These are phyloP conservation scores for Perkinsus marinus DNA, from an alignment of 169 alveolate genomes.

Conservation along the genomic window DNA sequence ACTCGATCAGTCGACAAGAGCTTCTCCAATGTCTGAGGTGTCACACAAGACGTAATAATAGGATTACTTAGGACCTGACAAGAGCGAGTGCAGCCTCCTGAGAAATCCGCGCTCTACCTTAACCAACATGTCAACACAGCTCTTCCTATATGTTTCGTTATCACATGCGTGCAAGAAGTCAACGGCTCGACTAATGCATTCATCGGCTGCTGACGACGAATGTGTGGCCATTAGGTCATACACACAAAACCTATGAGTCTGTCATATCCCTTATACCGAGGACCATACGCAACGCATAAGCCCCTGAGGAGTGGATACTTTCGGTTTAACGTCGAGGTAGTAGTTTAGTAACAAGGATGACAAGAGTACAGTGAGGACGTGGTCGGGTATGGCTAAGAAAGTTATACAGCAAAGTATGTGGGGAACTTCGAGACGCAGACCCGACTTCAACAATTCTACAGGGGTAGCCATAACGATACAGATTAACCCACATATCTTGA, in stretches of 20 bases:
- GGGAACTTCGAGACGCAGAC: not conserved
- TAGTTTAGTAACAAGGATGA: not conserved
- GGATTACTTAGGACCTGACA: not conserved
- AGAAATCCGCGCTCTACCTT: too few species aligned
- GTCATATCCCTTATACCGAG: too few species aligned
- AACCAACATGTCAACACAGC: not conserved
- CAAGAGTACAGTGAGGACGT: not conserved
- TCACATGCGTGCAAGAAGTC: not conserved
- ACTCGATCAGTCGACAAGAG: not conserved
- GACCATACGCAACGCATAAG: too few species aligned
- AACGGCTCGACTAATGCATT: not conserved
- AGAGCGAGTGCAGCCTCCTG: too few species aligned
- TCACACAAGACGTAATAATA: not conserved
- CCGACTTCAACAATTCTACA: not conserved
- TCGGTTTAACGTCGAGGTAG: not conserved
- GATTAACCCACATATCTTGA: not conserved
- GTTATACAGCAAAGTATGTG: not conserved
- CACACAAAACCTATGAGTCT: too few species aligned
- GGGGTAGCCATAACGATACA: not conserved
- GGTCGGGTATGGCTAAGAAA: not conserved
- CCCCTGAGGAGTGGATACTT: not conserved
- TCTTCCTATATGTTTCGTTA: not conserved
- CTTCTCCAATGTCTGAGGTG: not conserved
- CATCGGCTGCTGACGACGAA: not conserved
- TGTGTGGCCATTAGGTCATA: too few species aligned